Evolutionary conservation across 2,329 filamentous ascomycete genomes (phyloP), one percentile per base, ranked within the genome.

Genomic region (Fusarium austroafricanum): DNA sequence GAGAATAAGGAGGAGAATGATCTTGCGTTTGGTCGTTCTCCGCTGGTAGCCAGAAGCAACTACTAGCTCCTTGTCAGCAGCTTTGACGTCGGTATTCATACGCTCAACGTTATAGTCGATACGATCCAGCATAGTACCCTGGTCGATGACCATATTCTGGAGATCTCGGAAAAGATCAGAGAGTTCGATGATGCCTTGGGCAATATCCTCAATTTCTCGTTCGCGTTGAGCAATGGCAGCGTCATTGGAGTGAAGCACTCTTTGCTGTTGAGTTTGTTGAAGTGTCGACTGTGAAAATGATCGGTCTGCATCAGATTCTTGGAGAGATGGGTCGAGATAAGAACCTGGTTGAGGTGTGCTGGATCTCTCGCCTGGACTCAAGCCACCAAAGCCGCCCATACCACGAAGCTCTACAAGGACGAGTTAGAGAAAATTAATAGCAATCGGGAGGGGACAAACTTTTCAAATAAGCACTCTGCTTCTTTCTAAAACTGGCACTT

Each of bases 51-150:
- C 91, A 6, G 92, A 94, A 15, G 96, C 92, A 57, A 96, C 89
- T 65, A 89, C 93, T 55, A 99, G 86, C 81, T 99, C 96, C 78
- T 95, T 96, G 65, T 97, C 93, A 5, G 96, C 96, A 20, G 87
- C 92, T 77, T 97, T 97, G 60, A 99, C 93, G 75, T 98, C 94
- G 20, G 89, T 90, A n/a, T 90, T 89, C 92, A 98, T 97, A 64
- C 91, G 87, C 81, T 99, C 96, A 53, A 99, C 94, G 74, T 99
- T 99, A 82, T 97, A 99, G 79, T 99, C 97, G 73, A 97, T 96
- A 75, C 96, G 90, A 79, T 97, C 94, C 21, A 97, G 85, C 87
- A 96, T 92, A 15, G 93, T 96, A 53, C 93, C 93, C 78, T 96
- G 92, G 76, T 96, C 92, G 70, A 97, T 94, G 72, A 96, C 93